A percentile compares a stretch with the other conserved stretches of the same genome.
Evolutionary conservation across 2,329 filamentous ascomycete genomes (phyloP).

Genomic region (Botrytis fabae): DNA sequence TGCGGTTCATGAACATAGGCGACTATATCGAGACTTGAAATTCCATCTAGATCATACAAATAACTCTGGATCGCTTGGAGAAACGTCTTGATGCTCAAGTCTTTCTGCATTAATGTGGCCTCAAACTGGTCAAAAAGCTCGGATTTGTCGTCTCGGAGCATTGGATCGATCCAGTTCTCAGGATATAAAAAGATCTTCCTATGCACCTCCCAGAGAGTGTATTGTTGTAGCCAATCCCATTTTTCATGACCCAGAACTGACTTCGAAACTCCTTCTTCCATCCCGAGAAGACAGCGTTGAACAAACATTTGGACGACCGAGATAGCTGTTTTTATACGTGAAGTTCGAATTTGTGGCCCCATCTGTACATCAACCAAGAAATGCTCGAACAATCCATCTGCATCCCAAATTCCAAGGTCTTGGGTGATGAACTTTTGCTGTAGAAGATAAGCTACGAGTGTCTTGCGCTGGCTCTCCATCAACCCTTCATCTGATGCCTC

Average conservation of each 20-base stretch:
- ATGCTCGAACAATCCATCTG: constrained; percentile 38
- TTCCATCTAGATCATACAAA: not conserved
- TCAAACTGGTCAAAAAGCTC: constrained; percentile 35
- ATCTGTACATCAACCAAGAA: constrained; percentile 42
- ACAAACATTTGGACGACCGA: constrained; percentile 39
- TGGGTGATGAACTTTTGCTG: not conserved
- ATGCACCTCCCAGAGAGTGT: constrained; percentile 40
- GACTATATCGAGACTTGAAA: not conserved
- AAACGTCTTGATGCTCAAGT: not conserved
- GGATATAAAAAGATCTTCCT: constrained; percentile 41
- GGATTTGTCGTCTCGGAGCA: constrained; percentile 41
- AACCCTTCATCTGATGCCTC: not conserved
- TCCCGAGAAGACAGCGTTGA: constrained; percentile 39
- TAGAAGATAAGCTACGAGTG: not conserved
- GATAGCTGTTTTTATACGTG: constrained; percentile 42
- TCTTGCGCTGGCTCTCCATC: not conserved
- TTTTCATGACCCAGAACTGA: not conserved
- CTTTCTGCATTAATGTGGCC: not conserved
- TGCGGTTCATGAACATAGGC: constrained; percentile 1
- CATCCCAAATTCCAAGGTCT: constrained; percentile 25
- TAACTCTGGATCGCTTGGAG: not conserved
- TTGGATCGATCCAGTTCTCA: constrained; percentile 41
- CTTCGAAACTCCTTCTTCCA: constrained; percentile 31
- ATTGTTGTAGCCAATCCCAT: constrained; percentile 38
- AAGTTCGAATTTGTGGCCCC: constrained; percentile 36